phyloP scores from a whole-genome alignment of 306 rosid species.

The Prunus armeniaca region DNA sequence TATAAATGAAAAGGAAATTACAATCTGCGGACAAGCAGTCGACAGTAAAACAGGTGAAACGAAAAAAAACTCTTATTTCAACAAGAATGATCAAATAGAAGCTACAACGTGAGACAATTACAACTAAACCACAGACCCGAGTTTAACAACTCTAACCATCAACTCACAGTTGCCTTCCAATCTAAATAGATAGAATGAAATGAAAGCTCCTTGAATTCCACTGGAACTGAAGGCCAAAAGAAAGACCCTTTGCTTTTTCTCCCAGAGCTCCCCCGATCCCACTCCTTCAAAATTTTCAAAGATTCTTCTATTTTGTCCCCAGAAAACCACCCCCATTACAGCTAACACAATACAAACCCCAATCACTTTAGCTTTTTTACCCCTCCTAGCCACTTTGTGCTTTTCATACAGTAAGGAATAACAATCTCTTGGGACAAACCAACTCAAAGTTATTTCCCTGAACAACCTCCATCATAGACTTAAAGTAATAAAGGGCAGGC shows the following conservation, averaged over 20 bases:
- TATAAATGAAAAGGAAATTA: neutral
- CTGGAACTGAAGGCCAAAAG: neutral
- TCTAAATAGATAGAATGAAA: neutral
- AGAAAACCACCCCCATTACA: neutral
- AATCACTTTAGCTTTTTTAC: neutral
- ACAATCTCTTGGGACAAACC: neutral
- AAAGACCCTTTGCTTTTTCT: neutral
- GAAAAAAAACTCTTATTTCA: neutral
- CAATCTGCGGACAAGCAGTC: neutral
- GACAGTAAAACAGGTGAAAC: neutral
- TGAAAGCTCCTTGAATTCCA: neutral
- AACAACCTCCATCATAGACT: neutral
- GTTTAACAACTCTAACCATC: neutral
- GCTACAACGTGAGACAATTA: neutral
- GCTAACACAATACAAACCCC: neutral
- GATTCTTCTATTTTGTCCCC: neutral
- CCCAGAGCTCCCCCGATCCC: neutral
- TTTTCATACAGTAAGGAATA: neutral
- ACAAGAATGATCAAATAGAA: neutral
- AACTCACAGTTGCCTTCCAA: neutral
- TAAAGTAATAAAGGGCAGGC: neutral
- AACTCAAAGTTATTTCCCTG: neutral
- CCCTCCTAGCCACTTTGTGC: neutral
- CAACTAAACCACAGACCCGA: neutral
- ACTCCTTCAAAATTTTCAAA: neutral